phyloP scores from a whole-genome alignment of 176 grass and related monocot species.

The Oropetium thomaeum region DNA sequence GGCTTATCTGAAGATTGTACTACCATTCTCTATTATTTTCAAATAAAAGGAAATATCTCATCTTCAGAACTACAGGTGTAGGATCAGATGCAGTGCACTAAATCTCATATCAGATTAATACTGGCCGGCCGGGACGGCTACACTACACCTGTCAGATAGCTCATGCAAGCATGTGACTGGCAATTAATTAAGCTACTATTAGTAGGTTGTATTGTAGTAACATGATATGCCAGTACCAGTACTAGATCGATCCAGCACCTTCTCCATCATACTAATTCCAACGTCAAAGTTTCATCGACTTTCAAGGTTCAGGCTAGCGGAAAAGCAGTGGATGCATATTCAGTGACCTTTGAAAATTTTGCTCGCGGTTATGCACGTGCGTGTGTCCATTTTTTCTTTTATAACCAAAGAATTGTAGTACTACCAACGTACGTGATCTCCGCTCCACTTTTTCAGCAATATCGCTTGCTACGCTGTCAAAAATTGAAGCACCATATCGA shows the following conservation, averaged over 20 bases:
- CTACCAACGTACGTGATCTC: too few species aligned
- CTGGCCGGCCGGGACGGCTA: too few species aligned
- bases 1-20: slow-evolving; percentile 15
- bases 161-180: slow-evolving; percentile 6
- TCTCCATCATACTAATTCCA: neutral
- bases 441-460: neutral
- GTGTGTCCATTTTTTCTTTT: neutral
- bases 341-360: slow-evolving; percentile 9
- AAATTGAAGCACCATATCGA: neutral
- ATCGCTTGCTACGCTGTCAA: neutral
- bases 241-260: slow-evolving; percentile 23
- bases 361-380: neutral
- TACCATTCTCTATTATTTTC: neutral
- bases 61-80: slow-evolving; percentile 7
- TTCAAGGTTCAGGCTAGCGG: slow-evolving; percentile 2
- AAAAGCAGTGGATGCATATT: slow-evolving; percentile 13
- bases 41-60: neutral
- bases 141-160: slow-evolving; percentile 3
- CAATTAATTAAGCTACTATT: neutral
- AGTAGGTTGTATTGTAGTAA: neutral
- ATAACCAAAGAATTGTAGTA: neutral
- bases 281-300: neutral
- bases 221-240: too few species aligned
- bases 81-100: slow-evolving; percentile 41
- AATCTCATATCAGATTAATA: neutral